Base-by-base conservation (phyloP, 2,329 filamentous ascomycete genomes). In the Bipolaris cookei region DNA sequence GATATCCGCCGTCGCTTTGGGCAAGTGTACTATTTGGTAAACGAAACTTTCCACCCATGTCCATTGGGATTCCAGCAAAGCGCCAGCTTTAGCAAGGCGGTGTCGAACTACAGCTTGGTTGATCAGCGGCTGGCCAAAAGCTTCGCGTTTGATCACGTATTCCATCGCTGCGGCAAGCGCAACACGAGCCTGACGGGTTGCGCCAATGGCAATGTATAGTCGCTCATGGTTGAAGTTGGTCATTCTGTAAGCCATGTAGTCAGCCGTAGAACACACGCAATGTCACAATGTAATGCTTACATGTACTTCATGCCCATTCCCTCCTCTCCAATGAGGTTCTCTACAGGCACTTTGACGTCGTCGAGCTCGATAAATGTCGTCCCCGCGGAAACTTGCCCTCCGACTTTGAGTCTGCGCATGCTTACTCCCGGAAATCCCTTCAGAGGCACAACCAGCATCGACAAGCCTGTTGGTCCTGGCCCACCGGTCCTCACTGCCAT, bases 191-290 rank as follows among this genome's bases (percentile, higher is more conserved):
- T 87, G 81, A 2, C 89, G 80, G 1, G 87, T 89, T 1, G 84
- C 83, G 0, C 84, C 83, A 13, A 91, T 84, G 0, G 86, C 81
- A 61, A 92, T 90, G 14, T 82, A 82, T 10, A 92, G 79, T 0
- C 89, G 84, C 74, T 92, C 90, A 73, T 92, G 89, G 77, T 92
- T 92, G 83, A 92, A 92, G 77, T 92, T 90, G 51, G 85, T 88
- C 88, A 90, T 90, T 53, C 63, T 66, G 37, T 43, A 10, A 20
- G 3, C 10, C 10, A 23, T 20, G 2, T 11, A 6, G 21, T 56
- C 39, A 56, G 54, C 43, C 18, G 4, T 7, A 8, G 6, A 41
- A 13, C 20, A n/a, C 38, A 28, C n/a, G 10, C 18, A 14, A 5
- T n/a, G 11, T 18, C 13, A 16, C 21, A 21, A 21, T 32, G 42